Evolutionary conservation across 305 asterid species (phyloP), one percentile per base, ranked within the genome.

Genomic region (Rubia balearica): DNA sequence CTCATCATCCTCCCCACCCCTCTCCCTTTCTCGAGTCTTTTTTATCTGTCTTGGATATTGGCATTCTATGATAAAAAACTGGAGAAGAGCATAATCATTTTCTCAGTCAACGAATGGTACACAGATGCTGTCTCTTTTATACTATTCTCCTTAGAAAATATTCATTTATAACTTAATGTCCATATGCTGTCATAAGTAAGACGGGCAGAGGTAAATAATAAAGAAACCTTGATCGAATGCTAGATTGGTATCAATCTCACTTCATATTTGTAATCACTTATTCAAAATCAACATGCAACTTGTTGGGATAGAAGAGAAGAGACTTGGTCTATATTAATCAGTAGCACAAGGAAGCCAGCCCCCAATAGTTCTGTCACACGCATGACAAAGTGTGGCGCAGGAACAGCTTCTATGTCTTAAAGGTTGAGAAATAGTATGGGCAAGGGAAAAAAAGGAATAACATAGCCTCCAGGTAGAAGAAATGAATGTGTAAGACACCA

Each of bases 61-160:
- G 36, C 11, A 42, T 65, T 65, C 10, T 43, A 41, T 21, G 22
- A n/a, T 42, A n/a, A 65, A 21, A 65, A 7, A 27, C 43, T 61
- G 42, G 8, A 61, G 43, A 11, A 33, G 65, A 61, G 5, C 3
- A 55, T 6, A 21, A 19, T 21, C 61, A 55, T 55, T 61, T 12
- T 30, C 42, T 27, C 43, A 6, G 16, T 38, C 65, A 16, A 2
- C 42, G 27, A 7, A 24, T 24, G 16, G 65, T 61, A 24, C 30
- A 65, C 12, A 19, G 42, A 11, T 21, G 30, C 16, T 43, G 40
- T 19, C 48, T 21, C 55, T 43, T 8, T 11, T n/a, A 17, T 40
- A 5, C 30, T 64, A 64, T 38, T 64, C 49, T 36, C 24, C 24
- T 55, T 64, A 51, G 68, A 64, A n/a, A 38, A 46, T 51, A 64